Evolutionary conservation across 352 stramenopile species (phyloP).

Genomic region (Phytophthora palmivora): DNA sequence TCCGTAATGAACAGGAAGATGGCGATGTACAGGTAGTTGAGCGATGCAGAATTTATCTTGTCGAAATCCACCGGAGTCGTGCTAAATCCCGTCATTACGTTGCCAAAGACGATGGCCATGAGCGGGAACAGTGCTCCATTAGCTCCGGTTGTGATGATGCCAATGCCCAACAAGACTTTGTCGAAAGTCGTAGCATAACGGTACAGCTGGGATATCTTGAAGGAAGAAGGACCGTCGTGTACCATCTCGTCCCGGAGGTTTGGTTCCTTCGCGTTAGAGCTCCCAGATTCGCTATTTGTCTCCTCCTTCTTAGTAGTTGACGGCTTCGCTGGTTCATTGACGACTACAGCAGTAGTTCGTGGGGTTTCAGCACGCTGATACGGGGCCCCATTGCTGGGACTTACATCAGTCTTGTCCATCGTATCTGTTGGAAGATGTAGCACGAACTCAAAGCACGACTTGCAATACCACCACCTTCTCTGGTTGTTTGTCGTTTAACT

Average conservation of each 20-base stretch:
- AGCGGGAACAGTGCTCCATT: too few species aligned
- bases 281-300: slow-evolving; percentile 25
- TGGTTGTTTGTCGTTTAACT: too few species aligned
- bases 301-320: slow-evolving; percentile 7
- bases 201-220: slow-evolving; percentile 37
- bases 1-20: slow-evolving; percentile 52
- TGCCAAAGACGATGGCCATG: too few species aligned
- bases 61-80: too few species aligned
- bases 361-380: slow-evolving; percentile 20
- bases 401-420: slow-evolving; percentile 17
- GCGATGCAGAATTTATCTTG: slow-evolving; percentile 32
- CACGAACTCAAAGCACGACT: too few species aligned
- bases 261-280: slow-evolving; percentile 1
- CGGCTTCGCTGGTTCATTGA: slow-evolving; percentile 8
- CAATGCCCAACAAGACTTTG: too few species aligned
- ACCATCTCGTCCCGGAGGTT: too few species aligned
- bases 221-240: neutral
- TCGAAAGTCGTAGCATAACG: too few species aligned
- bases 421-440: too few species aligned
- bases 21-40: slow-evolving; percentile 40
- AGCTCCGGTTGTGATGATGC: too few species aligned
- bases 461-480: too few species aligned
- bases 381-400: neutral
- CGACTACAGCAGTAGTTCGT: slow-evolving; percentile 6
- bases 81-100: too few species aligned